phyloP scores from a whole-genome alignment of 495 filamentous ascomycete species.

The Aspergillus incahuasiensis region DNA sequence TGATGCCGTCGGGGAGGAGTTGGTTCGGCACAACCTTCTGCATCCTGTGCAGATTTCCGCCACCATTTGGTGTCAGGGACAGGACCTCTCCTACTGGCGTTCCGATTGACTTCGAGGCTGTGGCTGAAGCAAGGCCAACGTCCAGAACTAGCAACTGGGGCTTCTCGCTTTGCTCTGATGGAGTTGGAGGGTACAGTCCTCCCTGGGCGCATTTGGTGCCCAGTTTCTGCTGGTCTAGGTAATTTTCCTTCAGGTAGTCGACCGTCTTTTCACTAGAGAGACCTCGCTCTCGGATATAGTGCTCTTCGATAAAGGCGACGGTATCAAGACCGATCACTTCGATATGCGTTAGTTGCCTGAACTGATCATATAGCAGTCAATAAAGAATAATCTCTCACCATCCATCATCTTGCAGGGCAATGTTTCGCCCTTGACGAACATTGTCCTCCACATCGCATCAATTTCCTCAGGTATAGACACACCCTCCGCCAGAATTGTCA shows the following conservation, averaged over 20 bases:
- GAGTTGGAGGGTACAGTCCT: slow-evolving; percentile 26
- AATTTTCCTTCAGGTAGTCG: slow-evolving; percentile 31
- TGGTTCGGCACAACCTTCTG: slow-evolving; percentile 23
- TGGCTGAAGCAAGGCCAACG: slow-evolving; percentile 26
- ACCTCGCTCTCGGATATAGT: slow-evolving; percentile 34
- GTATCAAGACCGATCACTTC: slow-evolving; percentile 25
- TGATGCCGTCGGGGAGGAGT: slow-evolving; percentile 48
- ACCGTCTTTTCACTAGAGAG: slow-evolving; percentile 22
- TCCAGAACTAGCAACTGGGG: slow-evolving; percentile 27
- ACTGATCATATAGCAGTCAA: not conserved
- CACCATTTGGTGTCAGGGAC: slow-evolving; percentile 20
- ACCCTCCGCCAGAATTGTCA: slow-evolving; percentile 47
- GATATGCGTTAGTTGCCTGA: not conserved
- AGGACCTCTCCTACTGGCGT: slow-evolving; percentile 10
- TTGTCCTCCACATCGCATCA: slow-evolving; percentile 35
- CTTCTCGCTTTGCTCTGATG: not conserved
- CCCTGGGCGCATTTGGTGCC: slow-evolving; percentile 32
- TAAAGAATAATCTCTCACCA: not conserved
- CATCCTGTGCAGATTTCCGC: slow-evolving; percentile 21
- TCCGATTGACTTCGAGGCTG: slow-evolving; percentile 18
- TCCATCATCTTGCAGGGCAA: slow-evolving; percentile 28
- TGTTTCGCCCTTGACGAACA: slow-evolving; percentile 22
- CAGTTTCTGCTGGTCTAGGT: slow-evolving; percentile 27
- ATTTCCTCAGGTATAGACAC: slow-evolving; percentile 45
- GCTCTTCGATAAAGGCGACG: slow-evolving; percentile 38